Conservation (phyloP, 257 asterid species). For the Solanum medicagineum region DNA sequence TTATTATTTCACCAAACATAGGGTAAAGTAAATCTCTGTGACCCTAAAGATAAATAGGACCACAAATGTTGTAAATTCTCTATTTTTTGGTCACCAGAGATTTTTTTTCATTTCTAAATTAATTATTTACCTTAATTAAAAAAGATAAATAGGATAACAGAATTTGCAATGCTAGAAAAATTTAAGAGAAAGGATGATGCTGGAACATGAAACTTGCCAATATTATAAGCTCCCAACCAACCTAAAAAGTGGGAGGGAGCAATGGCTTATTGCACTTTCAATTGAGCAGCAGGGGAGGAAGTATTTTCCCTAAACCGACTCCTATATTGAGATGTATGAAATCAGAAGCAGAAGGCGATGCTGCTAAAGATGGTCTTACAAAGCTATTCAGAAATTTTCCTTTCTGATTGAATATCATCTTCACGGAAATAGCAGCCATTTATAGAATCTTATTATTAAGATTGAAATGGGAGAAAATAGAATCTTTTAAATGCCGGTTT, state of each 20-base stretch:
- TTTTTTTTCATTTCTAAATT: not conserved
- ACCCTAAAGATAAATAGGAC: not conserved
- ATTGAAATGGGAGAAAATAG: too few relatives aligned
- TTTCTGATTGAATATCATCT: too few relatives aligned
- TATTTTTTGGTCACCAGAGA: not conserved
- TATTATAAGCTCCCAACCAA: not conserved
- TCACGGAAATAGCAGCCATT: too few relatives aligned
- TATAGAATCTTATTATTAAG: too few relatives aligned
- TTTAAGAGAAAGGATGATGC: not conserved
- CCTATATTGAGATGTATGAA: not conserved
- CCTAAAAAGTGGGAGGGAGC: not conserved
- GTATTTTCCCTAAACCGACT: not conserved
- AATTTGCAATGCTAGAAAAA: not conserved
- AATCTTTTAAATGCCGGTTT: too few relatives aligned
- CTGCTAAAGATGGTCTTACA: not conserved
- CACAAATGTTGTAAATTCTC: not conserved
- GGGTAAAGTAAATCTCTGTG: not conserved
- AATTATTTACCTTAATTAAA: not conserved
- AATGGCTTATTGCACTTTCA: not conserved
- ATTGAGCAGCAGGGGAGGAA: not conserved
- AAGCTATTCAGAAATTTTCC: not conserved
- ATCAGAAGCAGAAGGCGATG: not conserved
- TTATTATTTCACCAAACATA: not conserved
- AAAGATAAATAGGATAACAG: not conserved
- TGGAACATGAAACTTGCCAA: not conserved